Evolutionary conservation across 495 filamentous ascomycete genomes (phyloP), one percentile per base, ranked within the genome.

Genomic region (Xylaria grammica): DNA sequence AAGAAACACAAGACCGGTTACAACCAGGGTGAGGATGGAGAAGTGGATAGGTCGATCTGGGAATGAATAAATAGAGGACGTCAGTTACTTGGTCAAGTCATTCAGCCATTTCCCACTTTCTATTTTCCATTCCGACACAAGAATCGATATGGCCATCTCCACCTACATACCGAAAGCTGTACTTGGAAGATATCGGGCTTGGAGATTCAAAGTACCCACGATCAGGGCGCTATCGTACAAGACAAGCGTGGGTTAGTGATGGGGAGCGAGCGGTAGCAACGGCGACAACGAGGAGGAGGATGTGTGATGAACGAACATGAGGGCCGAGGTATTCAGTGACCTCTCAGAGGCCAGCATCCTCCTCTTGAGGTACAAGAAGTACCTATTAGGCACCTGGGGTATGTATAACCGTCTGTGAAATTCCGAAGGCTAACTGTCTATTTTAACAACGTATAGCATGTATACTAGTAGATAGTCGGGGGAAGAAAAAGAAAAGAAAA

Each of bases 41-140:
- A 71, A 69, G 48, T 73, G 71, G 27, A 73, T 50, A 13, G 69
- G 69, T 2, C 71, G 71, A 22, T 71, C 71, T 73, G 40, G 30
- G 29, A 45, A 36, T 13, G 30, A 27, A 50, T 4, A 24, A n/a
- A 20, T 1, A 38, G 30, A 34, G n/a, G 9, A 30, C 29, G 1
- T 30, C 57, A 38, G 57, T 32, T 8, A 30, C n/a, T 22, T 22
- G n/a, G n/a, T n/a, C n/a, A n/a, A 20, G 20, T 42, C 0, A 34
- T 8, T 56, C 19, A n/a, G 8, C 17, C 6, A 44, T 42, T 11
- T 36, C 11, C 32, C 32, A 36, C 4, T 36, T 36, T 36, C 32
- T n/a, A n/a, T n/a, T n/a, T n/a, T n/a, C n/a, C n/a, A n/a, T n/a
- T n/a, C n/a, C n/a, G n/a, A n/a, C n/a, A n/a, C n/a, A n/a, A n/a